Evolutionary conservation across 2,329 filamentous ascomycete species (phyloP).

Genomic region (Phoma sp.): DNA sequence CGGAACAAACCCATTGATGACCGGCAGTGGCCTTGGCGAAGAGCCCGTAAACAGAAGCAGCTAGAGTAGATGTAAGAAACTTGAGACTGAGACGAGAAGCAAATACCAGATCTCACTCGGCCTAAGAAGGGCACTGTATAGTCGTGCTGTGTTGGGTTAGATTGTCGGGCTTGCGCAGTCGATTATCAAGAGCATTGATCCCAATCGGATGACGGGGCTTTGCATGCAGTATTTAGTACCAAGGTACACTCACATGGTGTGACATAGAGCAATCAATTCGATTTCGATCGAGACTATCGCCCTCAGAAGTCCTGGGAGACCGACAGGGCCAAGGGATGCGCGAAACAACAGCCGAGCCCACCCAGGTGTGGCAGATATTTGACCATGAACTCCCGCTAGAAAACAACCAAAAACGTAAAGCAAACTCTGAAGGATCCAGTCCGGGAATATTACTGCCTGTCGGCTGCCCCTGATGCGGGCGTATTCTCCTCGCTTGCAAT

Average conservation of each 20-base stretch:
- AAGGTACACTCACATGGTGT: background rate
- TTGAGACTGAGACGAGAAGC: too few species aligned
- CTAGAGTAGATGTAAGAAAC: too few species aligned
- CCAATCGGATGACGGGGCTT: too few species aligned
- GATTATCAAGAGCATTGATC: too few species aligned
- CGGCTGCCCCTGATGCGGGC: conserved; percentile 9
- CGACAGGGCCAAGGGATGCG: background rate
- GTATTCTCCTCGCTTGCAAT: conserved; percentile 42
- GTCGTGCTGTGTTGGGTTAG: too few species aligned
- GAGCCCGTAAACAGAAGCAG: too few species aligned
- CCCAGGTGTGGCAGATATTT: background rate
- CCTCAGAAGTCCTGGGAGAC: background rate
- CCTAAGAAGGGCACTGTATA: too few species aligned
- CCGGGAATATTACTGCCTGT: background rate
- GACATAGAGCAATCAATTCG: background rate
- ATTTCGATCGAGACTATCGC: background rate
- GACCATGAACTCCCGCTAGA: conserved; percentile 12
- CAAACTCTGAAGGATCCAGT: background rate
- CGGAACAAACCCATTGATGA: background rate
- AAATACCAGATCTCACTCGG: too few species aligned
- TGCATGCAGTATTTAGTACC: too few species aligned
- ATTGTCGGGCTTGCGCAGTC: too few species aligned
- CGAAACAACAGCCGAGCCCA: conserved; percentile 1
- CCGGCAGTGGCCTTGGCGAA: background rate
- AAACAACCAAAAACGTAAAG: background rate